A percentile compares a stretch with the other conserved stretches of the same genome.
These are phyloP conservation scores for Aspergillus awamori DNA, from an alignment of 2,329 filamentous ascomycete species.

Conservation along the genomic window DNA sequence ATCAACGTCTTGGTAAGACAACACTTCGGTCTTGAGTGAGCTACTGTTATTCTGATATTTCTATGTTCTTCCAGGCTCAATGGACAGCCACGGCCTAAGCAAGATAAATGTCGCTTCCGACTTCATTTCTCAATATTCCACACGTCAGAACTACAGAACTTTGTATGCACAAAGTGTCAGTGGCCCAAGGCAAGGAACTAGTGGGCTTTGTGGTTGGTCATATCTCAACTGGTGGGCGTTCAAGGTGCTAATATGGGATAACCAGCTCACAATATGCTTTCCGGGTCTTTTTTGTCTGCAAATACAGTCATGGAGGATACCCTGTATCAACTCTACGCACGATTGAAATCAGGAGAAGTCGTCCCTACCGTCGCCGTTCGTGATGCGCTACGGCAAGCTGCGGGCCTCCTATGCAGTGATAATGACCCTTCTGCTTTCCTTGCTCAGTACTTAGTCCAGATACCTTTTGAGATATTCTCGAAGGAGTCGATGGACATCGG, in stretches of 20 bases:
- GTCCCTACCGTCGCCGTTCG: conserved; percentile 75
- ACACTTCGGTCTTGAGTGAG: background rate
- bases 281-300: conserved; percentile 21
- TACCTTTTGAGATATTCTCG: conserved; percentile 90
- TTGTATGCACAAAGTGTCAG: conserved; percentile 64
- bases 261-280: conserved; percentile 15
- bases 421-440: conserved; percentile 75
- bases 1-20: conserved; percentile 70
- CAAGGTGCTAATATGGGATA: conserved; percentile 12
- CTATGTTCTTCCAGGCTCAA: conserved; percentile 53
- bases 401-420: conserved; percentile 80
- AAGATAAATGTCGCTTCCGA: conserved; percentile 91
- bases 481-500: conserved; percentile 95
- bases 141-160: conserved; percentile 91
- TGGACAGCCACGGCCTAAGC: conserved; percentile 73
- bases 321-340: conserved; percentile 72
- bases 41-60: background rate
- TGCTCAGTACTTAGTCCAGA: conserved; percentile 83
- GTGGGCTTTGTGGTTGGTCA: conserved; percentile 22
- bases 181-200: conserved; percentile 11
- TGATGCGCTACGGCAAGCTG: conserved; percentile 80
- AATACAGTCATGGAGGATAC: conserved; percentile 57
- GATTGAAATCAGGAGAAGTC: conserved; percentile 68
- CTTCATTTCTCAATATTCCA: conserved; percentile 96
- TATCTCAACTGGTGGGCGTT: background rate